These are phyloP conservation scores for Apiotrichum mycotoxinovorans DNA, from an alignment of 1,284 basidiomycete genomes.

Conservation along the genomic window DNA sequence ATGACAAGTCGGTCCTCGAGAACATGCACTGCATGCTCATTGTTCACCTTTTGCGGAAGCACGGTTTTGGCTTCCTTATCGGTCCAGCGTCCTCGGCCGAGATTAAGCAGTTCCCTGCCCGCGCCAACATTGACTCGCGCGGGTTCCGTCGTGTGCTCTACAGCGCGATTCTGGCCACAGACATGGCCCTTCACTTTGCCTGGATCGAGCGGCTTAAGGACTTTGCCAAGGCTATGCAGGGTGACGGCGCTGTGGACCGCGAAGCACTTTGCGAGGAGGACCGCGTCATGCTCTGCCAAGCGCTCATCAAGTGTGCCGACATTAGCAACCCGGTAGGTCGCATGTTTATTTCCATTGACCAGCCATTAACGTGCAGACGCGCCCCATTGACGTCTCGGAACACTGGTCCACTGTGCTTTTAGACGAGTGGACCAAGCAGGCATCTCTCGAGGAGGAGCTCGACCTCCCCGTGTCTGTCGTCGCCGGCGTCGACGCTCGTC, in stretches of 20 bases:
- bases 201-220: conserved; percentile 70
- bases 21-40: conserved; percentile 87
- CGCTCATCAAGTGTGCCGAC: conserved; percentile 90
- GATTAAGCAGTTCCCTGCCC: conserved; percentile 8
- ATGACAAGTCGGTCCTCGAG: conserved; percentile 82
- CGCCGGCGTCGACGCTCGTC: conserved; percentile 60
- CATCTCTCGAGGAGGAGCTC: conserved; percentile 71
- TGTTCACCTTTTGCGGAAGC: conserved; percentile 72
- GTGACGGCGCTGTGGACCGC: not conserved
- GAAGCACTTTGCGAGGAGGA: conserved; percentile 46
- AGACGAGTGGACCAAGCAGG: conserved; percentile 85
- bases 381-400: conserved; percentile 82
- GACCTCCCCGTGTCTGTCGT: conserved; percentile 67
- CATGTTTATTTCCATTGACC: not conserved
- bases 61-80: conserved; percentile 61
- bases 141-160: conserved; percentile 69
- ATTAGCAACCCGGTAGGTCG: conserved; percentile 86
- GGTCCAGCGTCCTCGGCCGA: conserved; percentile 20
- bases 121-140: conserved; percentile 46
- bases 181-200: conserved; percentile 82
- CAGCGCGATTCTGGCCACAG: conserved; percentile 80
- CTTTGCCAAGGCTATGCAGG: conserved; percentile 36
- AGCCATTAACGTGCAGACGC: conserved; percentile 57
- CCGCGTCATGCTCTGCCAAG: conserved; percentile 76
- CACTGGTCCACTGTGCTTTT: conserved; percentile 85